A percentile compares a stretch with the other conserved stretches of the same genome.
Evolutionary conservation across 2,329 filamentous ascomycete genomes (phyloP).

Genomic region (Phialocephala subalpina): DNA sequence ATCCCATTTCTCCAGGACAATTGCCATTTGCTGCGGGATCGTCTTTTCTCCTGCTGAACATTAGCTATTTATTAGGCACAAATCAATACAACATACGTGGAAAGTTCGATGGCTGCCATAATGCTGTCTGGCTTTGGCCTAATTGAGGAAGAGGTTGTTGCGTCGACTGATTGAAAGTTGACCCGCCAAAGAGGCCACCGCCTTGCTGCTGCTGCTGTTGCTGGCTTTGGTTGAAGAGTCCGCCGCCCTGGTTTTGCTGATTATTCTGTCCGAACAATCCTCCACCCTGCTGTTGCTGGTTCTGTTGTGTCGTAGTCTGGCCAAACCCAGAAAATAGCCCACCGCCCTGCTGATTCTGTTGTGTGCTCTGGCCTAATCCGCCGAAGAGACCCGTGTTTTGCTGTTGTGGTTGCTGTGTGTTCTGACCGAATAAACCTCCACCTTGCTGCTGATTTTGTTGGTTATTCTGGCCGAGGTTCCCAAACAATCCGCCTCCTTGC

Average conservation of each 20-base stretch:
- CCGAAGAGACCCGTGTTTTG: slow-evolving; percentile 9
- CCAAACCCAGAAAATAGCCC: slow-evolving; percentile 29
- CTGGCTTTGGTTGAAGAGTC: slow-evolving; percentile 24
- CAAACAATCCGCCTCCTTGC: slow-evolving; percentile 19
- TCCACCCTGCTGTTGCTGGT: slow-evolving; percentile 25
- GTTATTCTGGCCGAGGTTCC: slow-evolving; percentile 20
- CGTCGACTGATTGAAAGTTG: slow-evolving; percentile 30
- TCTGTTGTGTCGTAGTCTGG: neutral
- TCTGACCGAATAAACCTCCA: slow-evolving; percentile 24
- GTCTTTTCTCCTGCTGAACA: slow-evolving; percentile 68
- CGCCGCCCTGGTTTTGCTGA: slow-evolving; percentile 17
- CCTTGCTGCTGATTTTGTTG: slow-evolving; percentile 23
- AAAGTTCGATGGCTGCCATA: slow-evolving; percentile 41
- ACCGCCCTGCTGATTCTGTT: slow-evolving; percentile 25
- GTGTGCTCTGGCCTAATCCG: slow-evolving; percentile 6
- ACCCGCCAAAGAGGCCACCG: slow-evolving; percentile 16
- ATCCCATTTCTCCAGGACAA: slow-evolving; percentile 78
- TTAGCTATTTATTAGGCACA: slow-evolving; percentile 25
- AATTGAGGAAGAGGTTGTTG: slow-evolving; percentile 44
- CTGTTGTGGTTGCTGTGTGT: slow-evolving; percentile 16
- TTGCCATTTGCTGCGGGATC: slow-evolving; percentile 76
- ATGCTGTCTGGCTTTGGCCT: slow-evolving; percentile 34
- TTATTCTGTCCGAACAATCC: slow-evolving; percentile 20
- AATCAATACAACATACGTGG: slow-evolving; percentile 36
- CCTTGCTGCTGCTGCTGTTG: slow-evolving; percentile 25